phyloP scores from a whole-genome alignment of 1,284 basidiomycete species.

The Dichomitus squalens region DNA sequence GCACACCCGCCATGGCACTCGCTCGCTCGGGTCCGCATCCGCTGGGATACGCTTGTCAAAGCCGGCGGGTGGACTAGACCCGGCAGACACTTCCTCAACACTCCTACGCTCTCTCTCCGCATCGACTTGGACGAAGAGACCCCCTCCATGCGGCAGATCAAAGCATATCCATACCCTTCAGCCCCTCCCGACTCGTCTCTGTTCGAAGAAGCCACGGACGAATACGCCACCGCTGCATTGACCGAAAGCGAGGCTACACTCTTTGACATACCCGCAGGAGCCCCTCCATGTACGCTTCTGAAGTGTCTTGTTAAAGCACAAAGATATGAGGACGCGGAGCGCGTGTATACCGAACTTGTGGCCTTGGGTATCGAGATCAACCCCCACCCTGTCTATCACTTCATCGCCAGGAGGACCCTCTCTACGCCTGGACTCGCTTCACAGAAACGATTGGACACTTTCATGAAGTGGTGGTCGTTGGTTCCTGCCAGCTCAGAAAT shows the following conservation, averaged over 20 bases:
- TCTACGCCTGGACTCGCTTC: slow-evolving; percentile 9
- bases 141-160: slow-evolving; percentile 33
- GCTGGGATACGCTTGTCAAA: slow-evolving; percentile 21
- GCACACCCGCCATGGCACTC: slow-evolving; percentile 27
- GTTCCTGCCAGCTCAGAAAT: slow-evolving; percentile 29
- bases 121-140: slow-evolving; percentile 31
- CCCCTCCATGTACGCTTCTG: slow-evolving; percentile 24
- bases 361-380: slow-evolving; percentile 36
- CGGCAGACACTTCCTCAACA: slow-evolving; percentile 25
- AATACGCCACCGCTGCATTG: slow-evolving; percentile 22
- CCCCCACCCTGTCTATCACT: slow-evolving; percentile 34
- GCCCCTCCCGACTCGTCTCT: slow-evolving; percentile 30
- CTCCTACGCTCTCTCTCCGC: slow-evolving; percentile 12
- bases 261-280: background rate
- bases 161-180: slow-evolving; percentile 30
- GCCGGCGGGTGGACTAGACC: slow-evolving; percentile 4
- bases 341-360: slow-evolving; percentile 34
- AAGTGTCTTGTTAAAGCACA: slow-evolving; percentile 20
- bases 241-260: background rate
- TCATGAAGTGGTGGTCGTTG: slow-evolving; percentile 43
- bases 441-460: slow-evolving; percentile 27
- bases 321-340: slow-evolving; percentile 29
- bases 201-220: slow-evolving; percentile 34
- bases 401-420: slow-evolving; percentile 33
- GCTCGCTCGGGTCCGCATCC: slow-evolving; percentile 19